Base-by-base conservation (phyloP, 768 basidiomycete species). In the Panus rudis region DNA sequence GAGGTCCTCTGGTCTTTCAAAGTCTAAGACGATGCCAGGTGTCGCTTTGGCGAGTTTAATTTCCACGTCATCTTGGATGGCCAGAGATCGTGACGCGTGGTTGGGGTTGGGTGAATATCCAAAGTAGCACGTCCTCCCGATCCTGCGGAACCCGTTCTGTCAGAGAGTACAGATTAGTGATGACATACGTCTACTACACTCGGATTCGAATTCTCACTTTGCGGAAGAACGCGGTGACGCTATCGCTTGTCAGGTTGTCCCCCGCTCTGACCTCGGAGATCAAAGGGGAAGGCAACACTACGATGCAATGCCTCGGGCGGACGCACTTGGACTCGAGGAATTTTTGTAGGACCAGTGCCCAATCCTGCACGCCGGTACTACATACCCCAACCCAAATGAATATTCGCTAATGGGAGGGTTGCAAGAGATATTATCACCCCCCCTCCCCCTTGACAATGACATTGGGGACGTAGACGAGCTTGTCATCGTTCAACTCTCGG, bases 401-500 rank as follows among this genome's bases (percentile, higher is more conserved):
- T n/a, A n/a, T n/a, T n/a, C n/a, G n/a, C n/a, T n/a, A n/a, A n/a
- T n/a, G n/a, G n/a, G n/a, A n/a, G n/a, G n/a, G n/a, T n/a, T n/a
- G n/a, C n/a, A n/a, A n/a, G n/a, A n/a, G n/a, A n/a, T n/a, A n/a
- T n/a, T n/a, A n/a, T n/a, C n/a, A n/a, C n/a, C n/a, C n/a, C n/a
- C n/a, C n/a, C n/a, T n/a, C n/a, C n/a, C n/a, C n/a, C n/a, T n/a
- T n/a, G 2, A 65, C 61, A 2, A 34, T 21, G 14, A 63, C 44
- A 25, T 55, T 41, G 10, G 54, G 32, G 17, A 67, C 37, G 42
- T 63, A 63, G 14, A 65, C 20, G 30, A 64, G 39, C 22, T 42
- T 37, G 12, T 61, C 63, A 2, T 41, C 4, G 42, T 63, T 49
- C 42, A 64, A 35, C 39, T 65, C 60, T 3, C 38, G 37, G 11